Evolutionary conservation across 352 stramenopile species (phyloP).

Genomic region (Pythium dissimile): DNA sequence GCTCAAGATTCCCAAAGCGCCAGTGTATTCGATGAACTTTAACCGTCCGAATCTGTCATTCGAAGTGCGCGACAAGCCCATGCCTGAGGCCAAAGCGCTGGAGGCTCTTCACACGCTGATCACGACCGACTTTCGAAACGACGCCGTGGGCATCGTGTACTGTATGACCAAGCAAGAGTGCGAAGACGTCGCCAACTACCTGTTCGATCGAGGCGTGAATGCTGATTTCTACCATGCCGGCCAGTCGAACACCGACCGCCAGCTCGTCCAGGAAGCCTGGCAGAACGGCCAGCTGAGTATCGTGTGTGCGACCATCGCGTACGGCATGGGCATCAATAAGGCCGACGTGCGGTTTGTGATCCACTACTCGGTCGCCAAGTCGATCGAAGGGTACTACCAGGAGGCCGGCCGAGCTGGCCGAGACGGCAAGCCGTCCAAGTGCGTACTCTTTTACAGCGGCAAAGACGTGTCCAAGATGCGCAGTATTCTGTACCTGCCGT

Average conservation of each 20-base stretch:
- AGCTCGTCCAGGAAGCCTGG: conserved; percentile 78
- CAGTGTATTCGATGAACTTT: conserved; percentile 91
- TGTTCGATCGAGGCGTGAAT: conserved; percentile 83
- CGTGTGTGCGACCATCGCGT: conserved; percentile 95
- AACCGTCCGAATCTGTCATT: conserved; percentile 94
- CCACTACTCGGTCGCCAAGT: conserved; percentile 90
- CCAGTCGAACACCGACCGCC: conserved; percentile 67
- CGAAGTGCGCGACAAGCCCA: conserved; percentile 75
- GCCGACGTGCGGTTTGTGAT: conserved; percentile 92
- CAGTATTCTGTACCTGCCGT: conserved; percentile 70
- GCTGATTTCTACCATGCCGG: conserved; percentile 93
- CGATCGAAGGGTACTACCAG: conserved; percentile 98
- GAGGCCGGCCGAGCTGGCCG: conserved; percentile 95
- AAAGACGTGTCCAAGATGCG: conserved; percentile 84
- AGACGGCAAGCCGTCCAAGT: conserved; percentile 92
- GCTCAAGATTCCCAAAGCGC: conserved; percentile 67
- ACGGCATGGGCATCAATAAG: conserved; percentile 96
- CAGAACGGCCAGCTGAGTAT: conserved; percentile 80
- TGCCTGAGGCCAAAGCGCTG: conserved; percentile 42
- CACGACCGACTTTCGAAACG: conserved; percentile 35
- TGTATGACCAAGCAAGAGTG: conserved; percentile 93
- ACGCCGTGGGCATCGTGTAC: conserved; percentile 91
- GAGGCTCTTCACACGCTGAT: conserved; percentile 54
- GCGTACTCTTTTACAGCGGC: conserved; percentile 88
- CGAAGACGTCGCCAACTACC: conserved; percentile 88